These are phyloP conservation scores for Myotisia sp. DNA, from an alignment of 2,329 filamentous ascomycete species.

Conservation along the genomic window DNA sequence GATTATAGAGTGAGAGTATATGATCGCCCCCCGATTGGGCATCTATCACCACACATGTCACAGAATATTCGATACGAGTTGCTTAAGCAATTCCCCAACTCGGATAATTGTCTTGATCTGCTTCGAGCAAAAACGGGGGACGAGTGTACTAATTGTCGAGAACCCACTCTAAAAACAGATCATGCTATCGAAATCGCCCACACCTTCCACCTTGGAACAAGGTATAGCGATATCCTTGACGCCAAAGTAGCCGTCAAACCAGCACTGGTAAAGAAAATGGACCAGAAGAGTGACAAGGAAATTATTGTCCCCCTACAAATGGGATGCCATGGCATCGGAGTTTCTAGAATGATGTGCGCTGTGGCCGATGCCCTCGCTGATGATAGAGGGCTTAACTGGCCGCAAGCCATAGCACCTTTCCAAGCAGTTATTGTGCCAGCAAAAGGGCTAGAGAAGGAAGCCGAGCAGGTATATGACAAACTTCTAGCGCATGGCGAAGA, in stretches of 20 bases:
- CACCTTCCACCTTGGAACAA: slow-evolving; percentile 83
- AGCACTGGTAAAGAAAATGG: slow-evolving; percentile 10
- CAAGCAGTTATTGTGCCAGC: slow-evolving; percentile 53
- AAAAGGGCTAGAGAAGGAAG: slow-evolving; percentile 35
- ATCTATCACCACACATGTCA: slow-evolving; percentile 16
- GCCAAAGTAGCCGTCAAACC: slow-evolving; percentile 43
- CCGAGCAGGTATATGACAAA: slow-evolving; percentile 48
- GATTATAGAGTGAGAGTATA: slow-evolving; percentile 28
- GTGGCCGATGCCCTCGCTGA: slow-evolving; percentile 65
- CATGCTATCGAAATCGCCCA: slow-evolving; percentile 82
- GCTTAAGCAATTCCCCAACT: slow-evolving; percentile 26
- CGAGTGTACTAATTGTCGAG: slow-evolving; percentile 54
- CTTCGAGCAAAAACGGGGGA: slow-evolving; percentile 54
- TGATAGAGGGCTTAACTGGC: slow-evolving; percentile 69
- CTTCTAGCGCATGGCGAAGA: slow-evolving; percentile 26
- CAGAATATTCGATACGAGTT: slow-evolving; percentile 21
- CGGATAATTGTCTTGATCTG: slow-evolving; percentile 43
- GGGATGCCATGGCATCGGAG: slow-evolving; percentile 92
- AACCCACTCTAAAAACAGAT: slow-evolving; percentile 49
- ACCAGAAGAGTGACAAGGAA: not conserved
- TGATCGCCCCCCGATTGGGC: slow-evolving; percentile 26
- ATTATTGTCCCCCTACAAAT: slow-evolving; percentile 54
- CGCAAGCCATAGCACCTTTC: slow-evolving; percentile 70
- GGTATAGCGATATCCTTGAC: slow-evolving; percentile 64
- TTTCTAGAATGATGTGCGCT: slow-evolving; percentile 79